Evolutionary conservation across 1,284 basidiomycete species (phyloP), one percentile per base, ranked within the genome.

Genomic region (Golubevia sp.): DNA sequence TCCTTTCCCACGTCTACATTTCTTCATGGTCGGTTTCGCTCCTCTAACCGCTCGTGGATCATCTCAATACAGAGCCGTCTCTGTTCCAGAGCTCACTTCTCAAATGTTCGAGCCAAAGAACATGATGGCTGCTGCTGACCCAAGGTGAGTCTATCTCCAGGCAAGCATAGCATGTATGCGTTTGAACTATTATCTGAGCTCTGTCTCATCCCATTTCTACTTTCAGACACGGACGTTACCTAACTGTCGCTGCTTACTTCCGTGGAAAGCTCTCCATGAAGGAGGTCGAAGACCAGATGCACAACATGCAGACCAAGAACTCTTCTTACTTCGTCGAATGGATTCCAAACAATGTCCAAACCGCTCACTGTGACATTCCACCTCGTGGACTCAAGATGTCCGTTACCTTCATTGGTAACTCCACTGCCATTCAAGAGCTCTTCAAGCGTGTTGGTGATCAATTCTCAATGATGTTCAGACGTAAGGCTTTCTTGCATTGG

Each of bases 261-360:
- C 93, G 97, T 86, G 96, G 96, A 80, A 95, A 95, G 86, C 94
- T 97, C 64, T 93, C 94, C 34, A 97, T 97, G 94, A 96, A 95
- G 87, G 96, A 99, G 84, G 93, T 98, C 66, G 95, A 99, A 87
- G 96, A 98, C 70, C 92, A 96, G 85, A 96, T 97, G 93, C 92
- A 96, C 86, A 92, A 91, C 76, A 84, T 97, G 53, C 94, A 97
- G 88, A 92, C 89, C 88, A 97, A 97, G 90, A 97, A 97, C 88
- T 92, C 92, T 30, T 91, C 92, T 18, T 96, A 95, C 89, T 97
- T 98, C 83, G 95, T 97, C 79, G 92, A 94, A 97, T 86, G 97
- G 95, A 96, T 98, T 97, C 85, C 76, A 48, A 71, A 79, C 66
- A 79, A 75, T 57, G 92, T 97, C 68, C 90, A 93, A 79, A 94